Base-by-base conservation (phyloP, 2,329 filamentous ascomycete species). In the Lachnellula arida region DNA sequence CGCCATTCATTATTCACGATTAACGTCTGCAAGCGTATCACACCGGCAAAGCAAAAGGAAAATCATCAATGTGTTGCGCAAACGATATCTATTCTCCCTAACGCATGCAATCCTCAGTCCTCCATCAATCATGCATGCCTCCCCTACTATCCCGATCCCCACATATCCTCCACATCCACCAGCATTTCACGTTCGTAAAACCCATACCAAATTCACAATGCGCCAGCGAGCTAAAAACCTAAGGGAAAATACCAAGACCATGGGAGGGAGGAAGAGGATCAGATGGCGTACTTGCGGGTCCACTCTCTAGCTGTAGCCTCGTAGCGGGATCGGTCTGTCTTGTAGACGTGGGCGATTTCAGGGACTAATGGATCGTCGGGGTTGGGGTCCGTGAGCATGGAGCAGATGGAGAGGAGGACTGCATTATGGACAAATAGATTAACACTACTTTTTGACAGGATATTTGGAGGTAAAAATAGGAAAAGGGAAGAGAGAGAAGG, bases 301-400 rank as follows among this genome's bases (percentile, higher is more conserved):
- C 94, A 99, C 79, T 99, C 94, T 68, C 93, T 83, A 60, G 94
- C 94, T 56, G 92, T 97, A 65, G 91, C 89, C 79, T 99, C 94
- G 76, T 99, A 99, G 75, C 91, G 84, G 68, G 89, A 85, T 68
- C 91, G 89, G 76, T 99, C 94, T 64, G 93, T 97, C 87, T 99
- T 99, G 89, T 99, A 99, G 73, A 97, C 91, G 73, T 99, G 94
- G 69, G 94, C 94, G 70, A 99, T 99, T 80, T 99, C 94, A 63
- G 94, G 94, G 60, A 99, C 94, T 66, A 99, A 87, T 71, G 94
- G 94, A 76, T 99, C 94, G 75, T 99, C 94, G 63, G 94, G 94
- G 82, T 99, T 99, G 68, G 94, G 94, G 79, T 99, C 94, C 72
- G 94, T 99, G 75, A 99, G 81, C 94, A 99, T 97, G 53, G 94